Conservation (phyloP, 306 rosid genomes). For the Prinsepia uniflora region DNA sequence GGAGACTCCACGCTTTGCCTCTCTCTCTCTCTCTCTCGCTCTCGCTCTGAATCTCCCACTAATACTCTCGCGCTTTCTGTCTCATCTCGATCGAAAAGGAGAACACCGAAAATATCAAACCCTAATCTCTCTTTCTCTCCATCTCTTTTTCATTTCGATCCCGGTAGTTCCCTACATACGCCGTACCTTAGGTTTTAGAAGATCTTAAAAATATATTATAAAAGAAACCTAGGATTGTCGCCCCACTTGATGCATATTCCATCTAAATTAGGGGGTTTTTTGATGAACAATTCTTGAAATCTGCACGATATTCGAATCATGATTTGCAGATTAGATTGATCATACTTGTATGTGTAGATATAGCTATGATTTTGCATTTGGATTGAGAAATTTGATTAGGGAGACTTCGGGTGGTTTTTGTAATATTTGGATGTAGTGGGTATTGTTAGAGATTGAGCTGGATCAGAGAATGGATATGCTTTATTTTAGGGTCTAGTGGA, state of each 20-base stretch:
- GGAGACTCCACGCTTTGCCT: background rate
- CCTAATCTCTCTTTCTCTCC: slow-evolving; percentile 23
- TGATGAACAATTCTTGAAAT: slow-evolving; percentile 12
- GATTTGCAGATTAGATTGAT: slow-evolving; percentile 32
- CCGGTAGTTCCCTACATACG: slow-evolving; percentile 20
- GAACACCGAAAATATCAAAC: slow-evolving; percentile 26
- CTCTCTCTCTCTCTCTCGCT: slow-evolving; percentile 7
- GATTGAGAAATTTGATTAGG: slow-evolving; percentile 12
- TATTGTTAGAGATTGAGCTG: slow-evolving; percentile 43
- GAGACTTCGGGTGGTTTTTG: slow-evolving; percentile 31
- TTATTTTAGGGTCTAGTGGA: slow-evolving; percentile 23
- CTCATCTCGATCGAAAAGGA: slow-evolving; percentile 33
- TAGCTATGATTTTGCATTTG: slow-evolving; percentile 24
- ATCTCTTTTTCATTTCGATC: slow-evolving; percentile 35
- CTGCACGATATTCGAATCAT: slow-evolving; percentile 5
- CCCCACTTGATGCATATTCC: slow-evolving; percentile 11
- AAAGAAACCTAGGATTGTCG: slow-evolving; percentile 35
- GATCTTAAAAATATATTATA: slow-evolving; percentile 1
- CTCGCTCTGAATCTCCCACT: slow-evolving; percentile 10
- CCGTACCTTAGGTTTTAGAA: slow-evolving; percentile 50
- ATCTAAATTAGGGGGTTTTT: slow-evolving; percentile 12
- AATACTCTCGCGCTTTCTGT: slow-evolving; percentile 22
- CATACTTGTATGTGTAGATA: slow-evolving; percentile 23
- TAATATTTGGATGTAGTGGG: slow-evolving; percentile 20
- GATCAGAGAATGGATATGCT: slow-evolving; percentile 44